Percentiles rank a stretch among this genome's conserved stretches.
These are phyloP conservation scores for Ascochyta lentis DNA, from an alignment of 2,329 filamentous ascomycete genomes.

Conservation along the genomic window DNA sequence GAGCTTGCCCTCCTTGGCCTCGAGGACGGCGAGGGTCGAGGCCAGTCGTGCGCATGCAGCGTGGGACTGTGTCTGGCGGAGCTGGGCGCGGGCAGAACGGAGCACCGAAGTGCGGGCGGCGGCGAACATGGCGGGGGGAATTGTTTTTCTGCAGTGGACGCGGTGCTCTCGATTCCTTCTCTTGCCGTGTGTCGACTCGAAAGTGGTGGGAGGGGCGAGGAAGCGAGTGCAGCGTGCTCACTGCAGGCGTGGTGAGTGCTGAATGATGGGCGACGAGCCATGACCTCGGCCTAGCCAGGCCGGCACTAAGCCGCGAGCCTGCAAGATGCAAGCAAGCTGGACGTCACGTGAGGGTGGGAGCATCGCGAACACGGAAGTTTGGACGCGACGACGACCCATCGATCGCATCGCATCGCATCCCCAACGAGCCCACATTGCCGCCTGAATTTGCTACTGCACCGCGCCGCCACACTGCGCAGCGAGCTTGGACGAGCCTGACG, in stretches of 20 bases:
- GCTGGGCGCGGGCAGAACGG: conserved; percentile 52
- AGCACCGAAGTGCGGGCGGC: conserved; percentile 45
- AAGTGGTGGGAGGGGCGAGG: no score
- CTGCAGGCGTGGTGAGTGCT: no score
- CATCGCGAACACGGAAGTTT: conserved; percentile 38
- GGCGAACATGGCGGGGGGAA: conserved; percentile 42
- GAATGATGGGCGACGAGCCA: neutral
- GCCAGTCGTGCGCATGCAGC: conserved; percentile 72
- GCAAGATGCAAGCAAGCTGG: neutral
- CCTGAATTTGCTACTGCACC: conserved; percentile 25
- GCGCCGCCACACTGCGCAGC: conserved; percentile 8
- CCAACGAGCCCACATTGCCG: conserved; percentile 30
- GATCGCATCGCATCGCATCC: conserved; percentile 34
- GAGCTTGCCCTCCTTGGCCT: conserved; percentile 90
- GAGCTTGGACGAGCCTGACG: neutral
- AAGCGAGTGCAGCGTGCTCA: no score
- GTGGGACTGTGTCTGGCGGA: conserved; percentile 49
- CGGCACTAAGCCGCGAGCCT: neutral
- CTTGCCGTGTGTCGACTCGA: neutral
- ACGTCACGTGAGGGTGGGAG: conserved; percentile 27
- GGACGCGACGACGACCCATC: conserved; percentile 39
- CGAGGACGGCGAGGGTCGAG: conserved; percentile 88
- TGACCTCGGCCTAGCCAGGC: conserved; percentile 15
- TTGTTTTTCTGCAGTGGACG: no score
- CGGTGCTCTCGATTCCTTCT: neutral